A percentile compares a stretch with the other conserved stretches of the same genome.
phyloP scores from a whole-genome alignment of 2,329 filamentous ascomycete genomes.

The Basipetospora sp. region DNA sequence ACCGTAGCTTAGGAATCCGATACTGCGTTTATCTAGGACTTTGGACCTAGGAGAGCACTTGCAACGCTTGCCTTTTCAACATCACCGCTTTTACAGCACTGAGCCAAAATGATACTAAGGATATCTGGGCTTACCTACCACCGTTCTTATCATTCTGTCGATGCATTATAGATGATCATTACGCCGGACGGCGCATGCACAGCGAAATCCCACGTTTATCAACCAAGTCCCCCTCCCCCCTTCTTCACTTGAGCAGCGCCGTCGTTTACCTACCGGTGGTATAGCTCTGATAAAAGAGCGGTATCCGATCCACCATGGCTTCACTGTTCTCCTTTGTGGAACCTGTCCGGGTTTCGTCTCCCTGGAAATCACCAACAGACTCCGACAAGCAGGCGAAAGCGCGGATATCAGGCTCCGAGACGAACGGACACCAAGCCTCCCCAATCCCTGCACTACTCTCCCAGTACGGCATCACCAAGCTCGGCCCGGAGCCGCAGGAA shows the following conservation, averaged over 20 bases:
- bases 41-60: too few species aligned
- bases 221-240: too few species aligned
- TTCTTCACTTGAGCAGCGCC: too few species aligned
- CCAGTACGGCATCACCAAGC: slow-evolving; percentile 54
- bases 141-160: not conserved
- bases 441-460: slow-evolving; percentile 23
- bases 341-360: slow-evolving; percentile 74
- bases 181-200: too few species aligned
- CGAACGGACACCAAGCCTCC: not conserved
- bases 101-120: slow-evolving; percentile 8
- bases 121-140: slow-evolving; percentile 1
- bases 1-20: too few species aligned
- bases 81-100: slow-evolving; percentile 2
- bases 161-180: slow-evolving; percentile 2
- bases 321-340: slow-evolving; percentile 93
- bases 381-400: slow-evolving; percentile 20
- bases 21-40: too few species aligned
- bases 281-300: too few species aligned
- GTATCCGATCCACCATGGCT: slow-evolving; percentile 43
- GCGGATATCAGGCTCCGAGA: slow-evolving; percentile 13
- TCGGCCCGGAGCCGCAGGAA: slow-evolving; percentile 83
- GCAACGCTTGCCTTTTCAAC: not conserved
- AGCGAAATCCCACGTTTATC: too few species aligned
- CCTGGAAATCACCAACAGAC: slow-evolving; percentile 57
- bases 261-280: too few species aligned